A percentile compares a stretch with the other conserved stretches of the same genome.
Conservation (phyloP, 2,329 filamentous ascomycete genomes). For the Chaetomium strumarium region DNA sequence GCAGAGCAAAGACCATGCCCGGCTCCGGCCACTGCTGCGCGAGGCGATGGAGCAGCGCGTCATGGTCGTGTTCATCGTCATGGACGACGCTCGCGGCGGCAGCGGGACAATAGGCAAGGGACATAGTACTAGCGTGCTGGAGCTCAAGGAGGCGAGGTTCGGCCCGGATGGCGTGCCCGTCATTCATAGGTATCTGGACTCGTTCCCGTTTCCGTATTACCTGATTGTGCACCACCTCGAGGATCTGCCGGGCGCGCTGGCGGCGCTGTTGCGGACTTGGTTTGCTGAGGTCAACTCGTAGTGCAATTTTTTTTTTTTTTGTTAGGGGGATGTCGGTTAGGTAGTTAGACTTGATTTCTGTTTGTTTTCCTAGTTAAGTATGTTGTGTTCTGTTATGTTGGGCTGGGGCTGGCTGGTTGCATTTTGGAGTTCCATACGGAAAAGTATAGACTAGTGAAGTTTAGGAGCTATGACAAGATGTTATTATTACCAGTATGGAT, state of each 20-base stretch:
- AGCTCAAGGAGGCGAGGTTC: conserved; percentile 83
- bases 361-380: background rate
- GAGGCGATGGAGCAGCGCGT: conserved; percentile 89
- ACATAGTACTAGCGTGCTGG: conserved; percentile 74
- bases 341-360: background rate
- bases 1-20: conserved; percentile 71
- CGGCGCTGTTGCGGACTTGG: conserved; percentile 88
- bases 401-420: background rate
- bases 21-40: conserved; percentile 73
- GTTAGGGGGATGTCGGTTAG: background rate
- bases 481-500: no score
- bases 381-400: background rate
- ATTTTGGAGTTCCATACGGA: background rate
- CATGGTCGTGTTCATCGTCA: conserved; percentile 97
- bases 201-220: conserved; percentile 96
- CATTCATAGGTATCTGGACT: conserved; percentile 87
- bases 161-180: conserved; percentile 59
- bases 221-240: conserved; percentile 87
- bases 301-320: background rate
- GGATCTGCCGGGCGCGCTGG: conserved; percentile 83
- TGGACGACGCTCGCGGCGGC: conserved; percentile 62
- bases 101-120: conserved; percentile 44
- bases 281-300: conserved; percentile 66
- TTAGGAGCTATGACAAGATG: no score
- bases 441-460: background rate